A percentile compares a stretch with the other conserved stretches of the same genome.
phyloP scores from a whole-genome alignment of 345 rosid genomes.

The Pelargonium nanum region DNA sequence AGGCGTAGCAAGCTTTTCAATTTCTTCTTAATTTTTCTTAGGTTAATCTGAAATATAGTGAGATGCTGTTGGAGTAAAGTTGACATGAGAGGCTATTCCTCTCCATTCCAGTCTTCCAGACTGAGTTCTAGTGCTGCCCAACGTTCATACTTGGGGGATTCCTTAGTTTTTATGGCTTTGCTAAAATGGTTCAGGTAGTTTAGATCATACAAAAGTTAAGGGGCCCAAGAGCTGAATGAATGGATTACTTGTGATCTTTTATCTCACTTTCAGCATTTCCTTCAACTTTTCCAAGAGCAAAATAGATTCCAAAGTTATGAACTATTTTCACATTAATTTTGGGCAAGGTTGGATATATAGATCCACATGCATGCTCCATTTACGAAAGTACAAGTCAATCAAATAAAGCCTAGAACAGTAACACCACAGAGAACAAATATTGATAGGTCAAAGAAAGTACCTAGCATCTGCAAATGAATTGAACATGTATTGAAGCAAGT shows the following conservation, averaged over 20 bases:
- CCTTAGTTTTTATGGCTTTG: neutral
- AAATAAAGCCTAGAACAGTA: neutral
- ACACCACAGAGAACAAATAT: neutral
- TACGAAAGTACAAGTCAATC: neutral
- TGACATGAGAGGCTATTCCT: neutral
- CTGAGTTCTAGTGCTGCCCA: neutral
- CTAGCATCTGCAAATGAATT: conserved; percentile 77
- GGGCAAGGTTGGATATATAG: neutral
- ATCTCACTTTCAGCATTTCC: neutral
- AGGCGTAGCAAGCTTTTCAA: neutral
- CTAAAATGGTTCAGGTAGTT: neutral
- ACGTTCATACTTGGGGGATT: neutral
- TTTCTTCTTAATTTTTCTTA: neutral
- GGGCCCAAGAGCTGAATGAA: no score
- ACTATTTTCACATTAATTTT: neutral
- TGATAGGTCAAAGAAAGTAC: conserved; percentile 26
- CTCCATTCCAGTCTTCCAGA: neutral
- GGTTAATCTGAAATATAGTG: neutral
- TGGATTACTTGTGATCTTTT: neutral
- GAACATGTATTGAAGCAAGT: conserved; percentile 89
- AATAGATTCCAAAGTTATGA: no score
- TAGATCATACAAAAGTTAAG: no score
- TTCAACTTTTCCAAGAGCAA: neutral
- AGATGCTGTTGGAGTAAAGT: no score
- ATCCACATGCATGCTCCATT: neutral